Evolutionary conservation across 768 basidiomycete genomes (phyloP), one percentile per base, ranked within the genome.

Genomic region (Suillus subluteus): DNA sequence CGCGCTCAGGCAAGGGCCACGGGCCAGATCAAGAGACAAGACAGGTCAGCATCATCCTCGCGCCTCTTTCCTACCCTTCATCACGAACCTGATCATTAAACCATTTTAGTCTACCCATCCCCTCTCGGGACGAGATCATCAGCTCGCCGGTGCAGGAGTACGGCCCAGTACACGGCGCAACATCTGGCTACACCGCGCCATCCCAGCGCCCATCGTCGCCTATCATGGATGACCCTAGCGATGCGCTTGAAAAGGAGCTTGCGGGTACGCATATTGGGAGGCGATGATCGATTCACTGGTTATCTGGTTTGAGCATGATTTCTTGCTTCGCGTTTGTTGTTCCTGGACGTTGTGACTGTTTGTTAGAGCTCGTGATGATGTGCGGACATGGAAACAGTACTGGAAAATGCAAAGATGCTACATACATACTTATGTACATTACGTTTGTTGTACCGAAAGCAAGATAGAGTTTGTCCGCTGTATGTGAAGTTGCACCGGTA

Each of bases 191-290:
- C 74, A 90, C 90, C 13, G 81, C 83, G 1, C 73, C 81, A 11
- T 63, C 72, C 9, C 76, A 77, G 62, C 84, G 86, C 61, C 82
- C 87, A 4, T 79, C 85, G n/a, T 89, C 84, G 71, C 92, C 91
- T 0, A 82, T 92, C 67, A 86, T 93, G 82, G 94, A 96, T 69
- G 89, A 95, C 72, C 94, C 94, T 8, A 92, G 91, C 66, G 90
- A 88, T 64, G 91, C 91, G 71, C 86, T 96, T 15, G 95, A 96
- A 74, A 87, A 89, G 54, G 94, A 96, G 75, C 83, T 96, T n/a
- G 91, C 91, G 13, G 86, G 87, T 62, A 88, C 91, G 41, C 90
- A 90, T 72, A 73, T 88, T 30, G 81, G 74, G 23, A 72, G 71
- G 23, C 71, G 74, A 50, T 79, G 61, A 77, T 61, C 12, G 40